phyloP scores from a whole-genome alignment of 1,284 basidiomycete species.

The Trametes sp. region DNA sequence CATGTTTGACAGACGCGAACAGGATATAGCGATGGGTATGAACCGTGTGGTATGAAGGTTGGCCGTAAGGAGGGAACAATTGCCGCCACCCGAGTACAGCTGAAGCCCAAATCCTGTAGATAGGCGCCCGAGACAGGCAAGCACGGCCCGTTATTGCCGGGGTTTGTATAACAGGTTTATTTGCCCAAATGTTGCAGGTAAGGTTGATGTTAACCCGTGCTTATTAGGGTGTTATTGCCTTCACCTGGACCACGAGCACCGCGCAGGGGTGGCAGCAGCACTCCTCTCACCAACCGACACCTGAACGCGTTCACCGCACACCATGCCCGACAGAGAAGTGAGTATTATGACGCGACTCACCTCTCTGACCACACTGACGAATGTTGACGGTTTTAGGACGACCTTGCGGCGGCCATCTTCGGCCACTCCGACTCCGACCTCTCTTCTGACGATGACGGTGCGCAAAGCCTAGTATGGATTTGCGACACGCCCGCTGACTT shows the following conservation, averaged over 20 bases:
- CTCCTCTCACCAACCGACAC: neutral
- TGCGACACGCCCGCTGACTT: neutral
- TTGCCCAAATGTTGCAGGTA: no score
- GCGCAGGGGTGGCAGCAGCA: no score
- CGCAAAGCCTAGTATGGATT: neutral
- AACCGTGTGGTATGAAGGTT: neutral
- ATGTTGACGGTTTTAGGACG: conserved; percentile 8
- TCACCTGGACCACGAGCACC: no score
- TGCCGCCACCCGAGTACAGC: neutral
- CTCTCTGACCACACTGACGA: neutral
- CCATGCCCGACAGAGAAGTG: conserved; percentile 25
- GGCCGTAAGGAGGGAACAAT: neutral
- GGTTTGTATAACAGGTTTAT: no score
- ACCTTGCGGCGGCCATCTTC: conserved; percentile 56
- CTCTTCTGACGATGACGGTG: conserved; percentile 73
- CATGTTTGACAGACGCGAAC: neutral
- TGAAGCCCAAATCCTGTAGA: neutral
- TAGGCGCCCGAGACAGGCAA: conserved; percentile 5
- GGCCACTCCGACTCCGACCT: conserved; percentile 78
- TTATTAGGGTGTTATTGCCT: no score
- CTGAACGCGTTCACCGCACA: conserved; percentile 8
- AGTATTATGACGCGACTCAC: neutral
- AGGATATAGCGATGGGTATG: neutral
- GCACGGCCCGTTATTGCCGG: no score
- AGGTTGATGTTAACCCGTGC: no score